Evolutionary conservation across 176 grass and related monocot genomes (phyloP).

Genomic region (Metroxylon sagu): DNA sequence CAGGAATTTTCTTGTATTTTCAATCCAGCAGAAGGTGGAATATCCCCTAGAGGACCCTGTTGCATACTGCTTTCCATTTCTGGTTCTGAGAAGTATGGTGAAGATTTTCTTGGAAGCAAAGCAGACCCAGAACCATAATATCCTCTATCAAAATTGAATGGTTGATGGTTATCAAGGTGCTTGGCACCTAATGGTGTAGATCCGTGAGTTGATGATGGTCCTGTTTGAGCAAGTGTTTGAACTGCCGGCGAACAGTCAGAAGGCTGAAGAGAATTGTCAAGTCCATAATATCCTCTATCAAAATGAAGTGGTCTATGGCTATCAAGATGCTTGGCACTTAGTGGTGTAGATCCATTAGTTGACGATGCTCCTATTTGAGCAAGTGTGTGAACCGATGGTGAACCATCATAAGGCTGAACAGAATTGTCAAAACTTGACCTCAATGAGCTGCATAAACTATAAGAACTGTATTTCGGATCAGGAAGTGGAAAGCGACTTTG

Average conservation of each 20-base stretch:
- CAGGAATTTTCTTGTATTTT: slow-evolving; percentile 40
- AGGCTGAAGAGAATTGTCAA: slow-evolving; percentile 19
- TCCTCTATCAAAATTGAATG: slow-evolving; percentile 15
- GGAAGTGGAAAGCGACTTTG: slow-evolving; percentile 13
- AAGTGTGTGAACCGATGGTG: not conserved
- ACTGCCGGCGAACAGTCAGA: slow-evolving; percentile 14
- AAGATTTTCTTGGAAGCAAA: slow-evolving; percentile 16
- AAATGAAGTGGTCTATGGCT: slow-evolving; percentile 8
- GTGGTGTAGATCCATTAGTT: slow-evolving; percentile 18
- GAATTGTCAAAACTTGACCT: slow-evolving; percentile 6
- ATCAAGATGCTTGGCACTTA: slow-evolving; percentile 18
- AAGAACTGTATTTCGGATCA: slow-evolving; percentile 11
- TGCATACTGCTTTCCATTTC: not conserved
- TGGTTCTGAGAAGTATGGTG: slow-evolving; percentile 6
- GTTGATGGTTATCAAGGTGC: slow-evolving; percentile 13
- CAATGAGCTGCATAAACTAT: slow-evolving; percentile 25
- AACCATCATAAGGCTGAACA: too few species aligned
- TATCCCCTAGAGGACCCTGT: not conserved
- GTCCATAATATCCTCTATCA: slow-evolving; percentile 14
- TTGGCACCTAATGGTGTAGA: slow-evolving; percentile 18
- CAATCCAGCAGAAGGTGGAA: not conserved
- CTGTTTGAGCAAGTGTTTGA: slow-evolving; percentile 25
- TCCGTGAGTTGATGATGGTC: slow-evolving; percentile 14
- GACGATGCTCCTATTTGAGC: slow-evolving; percentile 21
- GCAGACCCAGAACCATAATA: slow-evolving; percentile 18